These are phyloP conservation scores for Fusarium avenaceum DNA, from an alignment of 2,329 filamentous ascomycete genomes.

Conservation along the genomic window DNA sequence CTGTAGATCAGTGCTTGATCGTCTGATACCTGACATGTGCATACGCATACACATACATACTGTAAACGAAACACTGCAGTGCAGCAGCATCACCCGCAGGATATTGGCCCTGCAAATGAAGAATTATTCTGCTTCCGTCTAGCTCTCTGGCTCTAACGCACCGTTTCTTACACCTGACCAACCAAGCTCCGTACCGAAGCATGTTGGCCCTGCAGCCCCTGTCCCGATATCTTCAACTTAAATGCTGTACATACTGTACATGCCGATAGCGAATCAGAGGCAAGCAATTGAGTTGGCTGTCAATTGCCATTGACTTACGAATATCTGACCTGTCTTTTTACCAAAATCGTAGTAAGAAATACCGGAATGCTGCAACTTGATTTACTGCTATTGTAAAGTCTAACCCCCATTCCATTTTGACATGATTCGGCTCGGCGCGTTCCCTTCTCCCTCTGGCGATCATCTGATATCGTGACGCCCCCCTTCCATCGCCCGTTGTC, in stretches of 20 bases:
- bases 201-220: conserved; percentile 5
- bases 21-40: conserved; percentile 21
- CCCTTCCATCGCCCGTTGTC: background rate
- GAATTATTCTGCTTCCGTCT: conserved; percentile 1
- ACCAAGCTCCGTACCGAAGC: conserved; percentile 10
- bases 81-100: conserved; percentile 34
- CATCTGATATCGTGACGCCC: conserved; percentile 24
- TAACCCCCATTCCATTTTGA: conserved; percentile 12
- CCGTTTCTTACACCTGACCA: conserved; percentile 1
- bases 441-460: conserved; percentile 29
- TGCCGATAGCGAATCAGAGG: conserved; percentile 13
- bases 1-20: conserved; percentile 34
- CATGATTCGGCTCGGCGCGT: conserved; percentile 37
- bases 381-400: background rate
- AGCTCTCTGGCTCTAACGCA: background rate
- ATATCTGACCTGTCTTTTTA: conserved; percentile 5
- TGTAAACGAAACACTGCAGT: conserved; percentile 6
- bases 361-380: conserved; percentile 5
- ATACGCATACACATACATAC: conserved; percentile 5
- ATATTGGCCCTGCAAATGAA: conserved; percentile 14
- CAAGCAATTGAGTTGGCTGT: background rate
- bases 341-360: conserved; percentile 6
- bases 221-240: conserved; percentile 3
- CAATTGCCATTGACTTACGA: conserved; percentile 18
- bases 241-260: background rate